Conservation (phyloP, 805 yeast species). For the Jamesozyma piceae region DNA sequence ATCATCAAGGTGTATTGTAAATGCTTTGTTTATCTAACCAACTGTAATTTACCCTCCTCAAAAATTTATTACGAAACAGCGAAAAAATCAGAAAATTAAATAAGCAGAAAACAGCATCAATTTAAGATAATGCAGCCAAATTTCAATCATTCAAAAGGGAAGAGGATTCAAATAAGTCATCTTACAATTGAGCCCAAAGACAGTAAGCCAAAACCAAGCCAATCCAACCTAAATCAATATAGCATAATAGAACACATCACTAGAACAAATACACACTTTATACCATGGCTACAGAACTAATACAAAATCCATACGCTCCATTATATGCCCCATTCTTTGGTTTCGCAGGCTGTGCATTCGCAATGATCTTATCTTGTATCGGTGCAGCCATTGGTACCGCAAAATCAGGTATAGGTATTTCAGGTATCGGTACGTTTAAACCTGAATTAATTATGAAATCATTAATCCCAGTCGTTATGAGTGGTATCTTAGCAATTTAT, state of each 20-base stretch:
- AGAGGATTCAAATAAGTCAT: neutral
- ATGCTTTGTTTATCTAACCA: neutral
- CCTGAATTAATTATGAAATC: constrained; percentile 96
- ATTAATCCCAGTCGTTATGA: constrained; percentile 93
- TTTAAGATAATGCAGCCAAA: neutral
- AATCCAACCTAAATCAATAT: too few relatives aligned
- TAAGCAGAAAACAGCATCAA: too few relatives aligned
- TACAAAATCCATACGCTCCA: constrained; percentile 59
- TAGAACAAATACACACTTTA: too few relatives aligned
- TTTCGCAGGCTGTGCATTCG: constrained; percentile 92
- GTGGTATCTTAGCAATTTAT: constrained; percentile 93
- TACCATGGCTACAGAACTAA: constrained; percentile 9
- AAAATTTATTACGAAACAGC: neutral
- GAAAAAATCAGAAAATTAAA: too few relatives aligned
- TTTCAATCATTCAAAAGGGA: neutral
- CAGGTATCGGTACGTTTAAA: constrained; percentile 95
- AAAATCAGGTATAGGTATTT: constrained; percentile 93
- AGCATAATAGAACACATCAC: too few relatives aligned
- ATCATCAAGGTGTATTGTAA: too few relatives aligned
- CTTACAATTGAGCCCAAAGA: neutral
- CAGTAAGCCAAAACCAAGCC: too few relatives aligned
- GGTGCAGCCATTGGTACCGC: constrained; percentile 99
- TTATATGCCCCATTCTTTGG: constrained; percentile 95
- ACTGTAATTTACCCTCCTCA: neutral
- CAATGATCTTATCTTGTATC: constrained; percentile 84